A percentile compares a stretch with the other conserved stretches of the same genome.
Evolutionary conservation across 768 basidiomycete species (phyloP).

Genomic region (Hydnomerulius pinastri): DNA sequence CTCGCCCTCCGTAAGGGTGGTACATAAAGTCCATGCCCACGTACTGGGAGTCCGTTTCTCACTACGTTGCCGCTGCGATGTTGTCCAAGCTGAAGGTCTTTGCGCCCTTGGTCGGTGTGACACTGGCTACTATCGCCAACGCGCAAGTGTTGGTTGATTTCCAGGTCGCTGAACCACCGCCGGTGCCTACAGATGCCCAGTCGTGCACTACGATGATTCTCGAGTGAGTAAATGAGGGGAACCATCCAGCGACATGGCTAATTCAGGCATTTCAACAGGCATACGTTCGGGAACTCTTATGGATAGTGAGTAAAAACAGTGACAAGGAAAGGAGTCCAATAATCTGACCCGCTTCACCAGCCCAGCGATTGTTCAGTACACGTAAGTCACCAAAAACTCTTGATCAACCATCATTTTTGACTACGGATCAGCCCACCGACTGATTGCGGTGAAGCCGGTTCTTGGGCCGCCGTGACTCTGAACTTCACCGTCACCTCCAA

Average conservation of each 20-base stretch:
- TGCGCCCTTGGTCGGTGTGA: conserved; percentile 11
- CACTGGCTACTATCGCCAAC: conserved; percentile 9
- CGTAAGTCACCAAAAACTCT: conserved; percentile 38
- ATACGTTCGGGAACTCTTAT: conserved; percentile 73
- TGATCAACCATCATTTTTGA: background rate
- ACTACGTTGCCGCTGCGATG: conserved; percentile 16
- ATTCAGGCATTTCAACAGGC: conserved; percentile 39
- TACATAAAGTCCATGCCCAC: conserved; percentile 10
- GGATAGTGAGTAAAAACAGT: conserved; percentile 48
- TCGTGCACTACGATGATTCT: conserved; percentile 67
- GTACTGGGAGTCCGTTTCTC: background rate
- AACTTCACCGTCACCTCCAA: conserved; percentile 80
- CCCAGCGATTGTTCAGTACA: conserved; percentile 62
- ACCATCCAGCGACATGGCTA: background rate
- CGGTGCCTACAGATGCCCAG: conserved; percentile 59
- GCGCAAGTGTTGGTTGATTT: conserved; percentile 52
- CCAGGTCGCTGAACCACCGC: conserved; percentile 73
- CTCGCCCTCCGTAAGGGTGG: background rate
- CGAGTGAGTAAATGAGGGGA: conserved; percentile 42
- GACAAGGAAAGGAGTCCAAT: background rate
- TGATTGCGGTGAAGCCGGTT: conserved; percentile 67
- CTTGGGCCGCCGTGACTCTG: conserved; percentile 74
- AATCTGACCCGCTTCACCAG: conserved; percentile 32
- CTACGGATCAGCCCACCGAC: conserved; percentile 56
- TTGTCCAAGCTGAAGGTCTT: conserved; percentile 18